Conservation (phyloP, 768 basidiomycete genomes). For the Lentinus brumalis region DNA sequence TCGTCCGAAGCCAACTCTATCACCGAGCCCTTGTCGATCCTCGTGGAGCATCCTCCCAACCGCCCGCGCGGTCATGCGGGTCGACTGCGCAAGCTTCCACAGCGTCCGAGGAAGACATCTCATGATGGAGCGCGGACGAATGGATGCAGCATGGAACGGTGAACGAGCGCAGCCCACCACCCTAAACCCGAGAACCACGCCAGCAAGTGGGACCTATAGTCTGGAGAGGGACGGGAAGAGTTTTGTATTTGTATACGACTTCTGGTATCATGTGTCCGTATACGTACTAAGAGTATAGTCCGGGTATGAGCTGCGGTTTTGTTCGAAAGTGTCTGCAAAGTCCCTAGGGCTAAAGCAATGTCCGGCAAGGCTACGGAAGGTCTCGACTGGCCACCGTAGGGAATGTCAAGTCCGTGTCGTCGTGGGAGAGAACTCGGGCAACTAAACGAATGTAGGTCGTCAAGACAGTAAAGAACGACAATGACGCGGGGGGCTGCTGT, state of each 20-base stretch:
- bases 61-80: too few relatives aligned
- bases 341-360: background rate
- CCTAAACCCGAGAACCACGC: too few relatives aligned
- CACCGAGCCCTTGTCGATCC: background rate
- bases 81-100: too few relatives aligned
- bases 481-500: background rate
- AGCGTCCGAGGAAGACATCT: too few relatives aligned
- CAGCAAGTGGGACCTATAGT: too few relatives aligned
- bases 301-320: background rate
- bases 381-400: background rate
- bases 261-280: background rate
- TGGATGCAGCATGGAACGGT: too few relatives aligned
- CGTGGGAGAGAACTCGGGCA: background rate
- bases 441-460: background rate
- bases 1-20: background rate
- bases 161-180: too few relatives aligned
- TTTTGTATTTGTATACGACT: background rate
- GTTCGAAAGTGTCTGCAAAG: background rate
- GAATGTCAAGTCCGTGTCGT: background rate
- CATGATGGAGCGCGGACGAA: too few relatives aligned
- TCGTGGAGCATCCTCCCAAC: background rate
- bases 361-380: background rate
- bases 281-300: background rate
- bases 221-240: background rate
- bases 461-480: background rate